Conservation (phyloP, 805 yeast genomes). For the Kluyveromyces aestuarii region DNA sequence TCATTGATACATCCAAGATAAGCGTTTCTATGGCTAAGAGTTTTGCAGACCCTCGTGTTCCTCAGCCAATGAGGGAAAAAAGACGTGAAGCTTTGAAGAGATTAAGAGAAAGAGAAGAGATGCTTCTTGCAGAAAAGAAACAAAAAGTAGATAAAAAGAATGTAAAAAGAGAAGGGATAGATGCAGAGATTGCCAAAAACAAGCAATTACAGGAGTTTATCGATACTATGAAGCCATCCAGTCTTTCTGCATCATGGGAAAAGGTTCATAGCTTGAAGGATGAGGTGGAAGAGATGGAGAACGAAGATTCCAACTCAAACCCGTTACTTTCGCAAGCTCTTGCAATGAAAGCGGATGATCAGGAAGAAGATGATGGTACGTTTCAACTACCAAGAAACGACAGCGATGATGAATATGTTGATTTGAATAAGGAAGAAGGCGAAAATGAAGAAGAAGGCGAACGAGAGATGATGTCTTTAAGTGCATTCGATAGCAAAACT, state of each 20-base stretch:
- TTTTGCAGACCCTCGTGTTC: constrained; percentile 75
- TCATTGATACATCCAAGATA: constrained; percentile 72
- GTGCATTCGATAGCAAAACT: constrained; percentile 19
- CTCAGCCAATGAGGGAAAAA: constrained; percentile 51
- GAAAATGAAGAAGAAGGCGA: constrained; percentile 33
- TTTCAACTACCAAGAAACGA: constrained; percentile 28
- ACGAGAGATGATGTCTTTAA: constrained; percentile 42
- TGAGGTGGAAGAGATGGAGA: constrained; percentile 23
- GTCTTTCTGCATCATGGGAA: constrained; percentile 70
- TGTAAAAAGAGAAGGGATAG: constrained; percentile 31
- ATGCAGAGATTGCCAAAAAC: constrained; percentile 53
- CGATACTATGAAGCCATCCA: constrained; percentile 71
- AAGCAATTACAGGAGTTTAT: constrained; percentile 71
- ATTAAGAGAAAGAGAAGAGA: constrained; percentile 40
- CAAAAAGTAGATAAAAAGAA: constrained; percentile 29
- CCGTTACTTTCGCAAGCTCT: constrained; percentile 33
- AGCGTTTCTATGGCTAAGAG: constrained; percentile 78
- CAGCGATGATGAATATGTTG: constrained; percentile 39
- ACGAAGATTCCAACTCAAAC: constrained; percentile 28
- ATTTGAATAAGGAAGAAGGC: constrained; percentile 19
- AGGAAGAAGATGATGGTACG: constrained; percentile 13
- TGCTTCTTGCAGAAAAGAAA: constrained; percentile 34
- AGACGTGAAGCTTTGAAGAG: constrained; percentile 41
- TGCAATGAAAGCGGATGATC: constrained; percentile 28
- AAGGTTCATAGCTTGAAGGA: constrained; percentile 2